Percentiles rank a stretch among this genome's conserved stretches.
phyloP scores from a whole-genome alignment of 176 grass and related monocot species.

The Cenchrus purpureus region DNA sequence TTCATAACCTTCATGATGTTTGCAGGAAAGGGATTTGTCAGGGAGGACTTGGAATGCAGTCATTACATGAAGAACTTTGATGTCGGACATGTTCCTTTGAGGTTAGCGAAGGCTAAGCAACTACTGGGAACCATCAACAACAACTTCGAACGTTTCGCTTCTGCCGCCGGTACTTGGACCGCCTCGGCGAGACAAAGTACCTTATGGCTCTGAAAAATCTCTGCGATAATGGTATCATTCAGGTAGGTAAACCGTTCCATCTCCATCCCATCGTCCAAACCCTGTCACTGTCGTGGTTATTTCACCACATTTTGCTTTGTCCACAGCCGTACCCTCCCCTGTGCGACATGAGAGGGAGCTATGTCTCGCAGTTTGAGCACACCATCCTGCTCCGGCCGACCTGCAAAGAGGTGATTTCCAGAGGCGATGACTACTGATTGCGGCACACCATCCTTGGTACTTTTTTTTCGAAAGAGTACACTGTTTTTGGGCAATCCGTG shows the following conservation, averaged over 20 bases:
- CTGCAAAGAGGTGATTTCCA: constrained; percentile 96
- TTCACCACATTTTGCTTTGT: background rate
- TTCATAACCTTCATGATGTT: constrained; percentile 5
- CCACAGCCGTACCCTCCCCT: constrained; percentile 82
- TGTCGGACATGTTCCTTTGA: constrained; percentile 83
- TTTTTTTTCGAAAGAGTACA: background rate
- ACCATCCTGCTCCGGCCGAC: constrained; percentile 93
- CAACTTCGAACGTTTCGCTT: constrained; percentile 89
- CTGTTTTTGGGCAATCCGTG: constrained; percentile 23
- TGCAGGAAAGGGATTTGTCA: constrained; percentile 92
- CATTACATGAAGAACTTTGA: constrained; percentile 99
- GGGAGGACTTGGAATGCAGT: constrained; percentile 95
- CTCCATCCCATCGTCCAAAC: background rate
- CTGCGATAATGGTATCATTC: constrained; percentile 81
- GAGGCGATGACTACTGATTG: constrained; percentile 86
- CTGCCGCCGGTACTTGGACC: constrained; percentile 91
- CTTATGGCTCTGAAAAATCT: constrained; percentile 99
- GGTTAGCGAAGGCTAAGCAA: constrained; percentile 85
- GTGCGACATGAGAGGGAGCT: constrained; percentile 90
- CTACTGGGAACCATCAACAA: constrained; percentile 95
- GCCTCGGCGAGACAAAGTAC: constrained; percentile 92
- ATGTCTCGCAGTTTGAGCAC: constrained; percentile 97
- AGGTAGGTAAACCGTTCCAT: constrained; percentile 45
- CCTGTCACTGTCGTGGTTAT: background rate
- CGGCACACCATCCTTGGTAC: background rate